A percentile compares a stretch with the other conserved stretches of the same genome.
Evolutionary conservation across 1,139 yeast species (phyloP).

Genomic region (Scheffersomyces parashehatae): DNA sequence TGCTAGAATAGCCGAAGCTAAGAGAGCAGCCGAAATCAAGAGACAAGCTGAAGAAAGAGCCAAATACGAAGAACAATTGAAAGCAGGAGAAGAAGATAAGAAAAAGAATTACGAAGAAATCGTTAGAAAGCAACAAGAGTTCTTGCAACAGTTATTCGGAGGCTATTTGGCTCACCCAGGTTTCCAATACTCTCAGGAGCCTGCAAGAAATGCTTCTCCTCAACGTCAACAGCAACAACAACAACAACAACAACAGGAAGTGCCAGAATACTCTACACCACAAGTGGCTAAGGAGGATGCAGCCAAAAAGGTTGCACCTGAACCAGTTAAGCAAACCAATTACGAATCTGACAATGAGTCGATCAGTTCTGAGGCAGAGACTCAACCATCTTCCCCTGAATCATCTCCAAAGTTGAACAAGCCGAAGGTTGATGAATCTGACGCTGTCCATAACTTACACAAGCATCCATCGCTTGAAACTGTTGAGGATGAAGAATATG

Average conservation of each 20-base stretch:
- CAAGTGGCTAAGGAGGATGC: too few species aligned
- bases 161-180: slow-evolving; percentile 3
- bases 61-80: slow-evolving; percentile 4
- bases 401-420: background rate
- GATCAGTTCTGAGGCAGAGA: slow-evolving; percentile 22
- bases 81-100: slow-evolving; percentile 12
- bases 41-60: slow-evolving; percentile 1
- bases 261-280: too few species aligned
- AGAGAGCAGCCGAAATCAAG: background rate
- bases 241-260: too few species aligned
- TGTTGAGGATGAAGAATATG: slow-evolving; percentile 49
- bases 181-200: slow-evolving; percentile 1
- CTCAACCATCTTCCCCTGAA: slow-evolving; percentile 13
- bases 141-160: slow-evolving; percentile 5
- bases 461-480: slow-evolving; percentile 37
- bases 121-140: slow-evolving; percentile 10
- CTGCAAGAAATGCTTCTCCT: background rate
- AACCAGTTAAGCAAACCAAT: slow-evolving; percentile 2
- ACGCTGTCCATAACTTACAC: slow-evolving; percentile 11
- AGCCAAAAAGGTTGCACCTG: background rate
- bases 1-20: slow-evolving; percentile 4
- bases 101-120: slow-evolving; percentile 8
- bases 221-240: background rate
- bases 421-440: slow-evolving; percentile 7
- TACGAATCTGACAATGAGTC: slow-evolving; percentile 22